Evolutionary conservation across 176 grass and related monocot genomes (phyloP).

Genomic region (Carex pumila): DNA sequence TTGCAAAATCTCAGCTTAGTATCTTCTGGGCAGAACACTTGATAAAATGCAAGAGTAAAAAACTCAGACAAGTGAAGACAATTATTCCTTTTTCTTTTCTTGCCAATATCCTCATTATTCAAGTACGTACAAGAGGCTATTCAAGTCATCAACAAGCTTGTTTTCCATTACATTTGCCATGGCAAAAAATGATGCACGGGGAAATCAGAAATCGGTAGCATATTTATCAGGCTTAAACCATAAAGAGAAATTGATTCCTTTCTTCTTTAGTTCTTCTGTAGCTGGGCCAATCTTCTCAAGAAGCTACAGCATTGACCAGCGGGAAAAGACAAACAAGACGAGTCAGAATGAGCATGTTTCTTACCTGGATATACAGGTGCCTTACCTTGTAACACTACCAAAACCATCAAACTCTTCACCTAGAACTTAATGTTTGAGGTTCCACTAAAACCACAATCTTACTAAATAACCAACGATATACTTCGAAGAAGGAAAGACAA

Average conservation of each 20-base stretch:
- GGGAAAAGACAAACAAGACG: background rate
- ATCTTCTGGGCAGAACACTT: background rate
- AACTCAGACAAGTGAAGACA: background rate
- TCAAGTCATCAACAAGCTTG: background rate
- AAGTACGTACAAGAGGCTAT: background rate
- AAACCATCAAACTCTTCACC: background rate
- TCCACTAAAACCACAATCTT: background rate
- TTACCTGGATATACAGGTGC: background rate
- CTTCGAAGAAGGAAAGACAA: background rate
- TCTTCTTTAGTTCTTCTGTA: slow-evolving; percentile 89
- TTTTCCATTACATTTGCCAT: background rate
- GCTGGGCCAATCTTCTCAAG: slow-evolving; percentile 67
- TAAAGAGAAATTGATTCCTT: slow-evolving; percentile 87
- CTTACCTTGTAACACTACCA: background rate
- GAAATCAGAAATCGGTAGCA: slow-evolving; percentile 57
- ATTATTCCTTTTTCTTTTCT: background rate
- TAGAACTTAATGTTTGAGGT: background rate
- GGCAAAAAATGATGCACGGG: background rate
- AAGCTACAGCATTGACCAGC: slow-evolving; percentile 47
- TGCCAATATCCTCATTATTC: background rate
- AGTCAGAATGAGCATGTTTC: slow-evolving; percentile 20
- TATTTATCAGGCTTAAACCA: slow-evolving; percentile 90
- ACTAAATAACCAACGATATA: background rate
- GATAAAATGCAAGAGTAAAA: background rate
- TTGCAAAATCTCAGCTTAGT: background rate